Percentiles rank a stretch among this genome's conserved stretches.
Evolutionary conservation across 352 stramenopile genomes (phyloP).

Genomic region (Pythium sp.): DNA sequence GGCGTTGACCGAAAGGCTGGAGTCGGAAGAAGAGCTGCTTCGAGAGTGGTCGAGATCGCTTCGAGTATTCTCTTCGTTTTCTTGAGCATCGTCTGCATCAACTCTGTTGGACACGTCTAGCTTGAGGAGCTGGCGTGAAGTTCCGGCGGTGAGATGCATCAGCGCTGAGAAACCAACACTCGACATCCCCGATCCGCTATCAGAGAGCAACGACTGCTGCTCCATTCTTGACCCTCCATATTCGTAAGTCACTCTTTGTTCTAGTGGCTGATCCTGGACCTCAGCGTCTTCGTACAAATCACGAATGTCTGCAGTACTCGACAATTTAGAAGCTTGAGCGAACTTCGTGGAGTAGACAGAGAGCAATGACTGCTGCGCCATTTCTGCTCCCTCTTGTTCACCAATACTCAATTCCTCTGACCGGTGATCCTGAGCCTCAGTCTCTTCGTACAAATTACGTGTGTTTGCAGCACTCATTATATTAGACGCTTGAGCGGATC

Average conservation of each 20-base stretch:
- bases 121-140: slow-evolving; percentile 13
- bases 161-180: slow-evolving; percentile 49
- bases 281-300: no score
- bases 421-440: neutral
- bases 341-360: neutral
- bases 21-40: slow-evolving; percentile 31
- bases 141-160: slow-evolving; percentile 35
- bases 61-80: slow-evolving; percentile 8
- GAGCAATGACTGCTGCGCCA: slow-evolving; percentile 14
- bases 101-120: neutral
- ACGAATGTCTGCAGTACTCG: no score
- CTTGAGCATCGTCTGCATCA: neutral
- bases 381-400: neutral
- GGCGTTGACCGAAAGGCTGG: slow-evolving; percentile 40
- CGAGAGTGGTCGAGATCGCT: neutral
- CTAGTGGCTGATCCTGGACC: no score
- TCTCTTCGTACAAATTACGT: slow-evolving; percentile 1
- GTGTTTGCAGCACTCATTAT: neutral
- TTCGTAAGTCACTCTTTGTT: neutral
- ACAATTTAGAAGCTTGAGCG: no score
- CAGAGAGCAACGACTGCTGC: slow-evolving; percentile 21
- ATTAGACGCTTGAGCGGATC: neutral
- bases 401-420: neutral
- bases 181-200: slow-evolving; percentile 37
- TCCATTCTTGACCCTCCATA: slow-evolving; percentile 1